Base-by-base conservation (phyloP, 164 flowering plant species). In the Euptelea pleiosperma region DNA sequence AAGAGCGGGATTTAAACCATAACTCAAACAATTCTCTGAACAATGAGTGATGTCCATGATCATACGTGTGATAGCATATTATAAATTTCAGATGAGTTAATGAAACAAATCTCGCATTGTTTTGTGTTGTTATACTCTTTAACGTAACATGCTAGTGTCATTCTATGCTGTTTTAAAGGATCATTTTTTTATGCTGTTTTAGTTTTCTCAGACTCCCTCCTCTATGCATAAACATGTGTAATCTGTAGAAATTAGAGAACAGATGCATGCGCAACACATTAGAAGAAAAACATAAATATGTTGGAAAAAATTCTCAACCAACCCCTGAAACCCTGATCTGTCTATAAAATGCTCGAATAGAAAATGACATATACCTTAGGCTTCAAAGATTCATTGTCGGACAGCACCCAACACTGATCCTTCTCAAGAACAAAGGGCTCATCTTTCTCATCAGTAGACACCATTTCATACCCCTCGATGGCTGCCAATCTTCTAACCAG, bases 401-500 rank as follows among this genome's bases (percentile, higher is more conserved):
- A 82, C 64, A 86, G 11, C 57, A 93, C 86, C 99, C 99, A 93
- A 68, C 97, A 90, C 65, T 93, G 56, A 67, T 86, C 85, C 74
- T 84, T 67, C 6, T 86, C 92, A 55, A 93, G 92, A 41, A 85
- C 65, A 75, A 93, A 93, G 21, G 99, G 89, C 54, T 82, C 82
- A 11, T 90, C 97, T 54, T 86, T 82, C 65, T 83, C 92, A 72
- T 90, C 91, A 12, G 64, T 78, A 26, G 99, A 93, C 21, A 67
- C 86, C 94, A 93, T 87, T 70, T 90, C 97, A 73, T 81, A 80
- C 19, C 99, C 99, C 74, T 83, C 94, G 64, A 74, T 41, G 11
- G 96, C 99, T 63, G 96, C 87, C 69, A 93, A 79, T 81, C 99
- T 84, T 77, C 99, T 71, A 45, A 93, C 95, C 39, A 93, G 57